Percentiles rank a stretch among this genome's conserved stretches.
These are phyloP conservation scores for Elymus sibiricus DNA, from an alignment of 176 grass and related monocot species.

Conservation along the genomic window DNA sequence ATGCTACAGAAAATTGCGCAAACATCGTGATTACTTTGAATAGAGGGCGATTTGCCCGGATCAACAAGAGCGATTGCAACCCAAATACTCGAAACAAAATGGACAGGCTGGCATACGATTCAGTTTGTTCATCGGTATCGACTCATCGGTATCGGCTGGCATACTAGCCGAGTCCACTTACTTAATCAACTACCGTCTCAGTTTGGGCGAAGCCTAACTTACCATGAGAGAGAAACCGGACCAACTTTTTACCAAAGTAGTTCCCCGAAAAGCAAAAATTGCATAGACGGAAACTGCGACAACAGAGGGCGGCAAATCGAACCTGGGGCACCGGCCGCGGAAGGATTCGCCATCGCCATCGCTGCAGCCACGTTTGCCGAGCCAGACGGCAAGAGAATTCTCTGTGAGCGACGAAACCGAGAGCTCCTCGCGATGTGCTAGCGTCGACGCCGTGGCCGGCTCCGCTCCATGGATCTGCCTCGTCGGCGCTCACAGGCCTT, in stretches of 20 bases:
- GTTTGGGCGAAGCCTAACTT: not conserved
- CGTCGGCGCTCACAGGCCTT: not conserved
- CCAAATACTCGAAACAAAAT: not conserved
- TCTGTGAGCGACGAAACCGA: too few relatives aligned
- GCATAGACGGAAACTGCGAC: not conserved
- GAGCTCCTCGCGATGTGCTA: not conserved
- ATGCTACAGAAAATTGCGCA: not conserved
- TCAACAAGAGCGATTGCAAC: not conserved
- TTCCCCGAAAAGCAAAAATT: not conserved
- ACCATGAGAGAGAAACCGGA: not conserved
- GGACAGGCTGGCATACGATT: not conserved
- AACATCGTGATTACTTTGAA: not conserved
- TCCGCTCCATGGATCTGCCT: conserved; percentile 22
- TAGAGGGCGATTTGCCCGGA: not conserved
- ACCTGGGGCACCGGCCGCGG: conserved; percentile 21
- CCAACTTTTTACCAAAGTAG: not conserved
- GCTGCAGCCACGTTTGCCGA: not conserved
- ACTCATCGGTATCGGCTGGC: too few relatives aligned
- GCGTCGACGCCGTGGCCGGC: not conserved
- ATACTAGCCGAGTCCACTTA: conserved; percentile 31
- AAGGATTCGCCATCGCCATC: conserved; percentile 14
- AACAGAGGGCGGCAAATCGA: not conserved
- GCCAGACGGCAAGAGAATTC: not conserved
- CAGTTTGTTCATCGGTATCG: not conserved
- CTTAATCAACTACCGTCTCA: not conserved